Conservation (phyloP, 192 early-diverging fungal species). For the Backusella parvicylindrica region DNA sequence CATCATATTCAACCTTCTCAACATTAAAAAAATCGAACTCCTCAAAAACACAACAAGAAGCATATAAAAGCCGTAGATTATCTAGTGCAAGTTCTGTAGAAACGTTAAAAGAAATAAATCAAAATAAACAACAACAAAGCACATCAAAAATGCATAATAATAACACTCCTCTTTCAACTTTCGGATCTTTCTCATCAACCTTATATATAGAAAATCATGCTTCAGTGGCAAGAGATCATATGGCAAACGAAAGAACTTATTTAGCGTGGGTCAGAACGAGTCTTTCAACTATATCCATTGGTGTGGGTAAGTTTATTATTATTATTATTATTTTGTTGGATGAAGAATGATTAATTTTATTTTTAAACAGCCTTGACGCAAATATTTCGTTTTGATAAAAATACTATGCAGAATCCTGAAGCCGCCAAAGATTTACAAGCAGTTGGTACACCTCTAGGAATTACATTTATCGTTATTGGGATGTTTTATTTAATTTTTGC, state of each 20-base stretch:
- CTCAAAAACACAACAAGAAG: not conserved
- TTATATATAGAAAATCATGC: constrained; percentile 66
- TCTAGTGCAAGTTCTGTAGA: not conserved
- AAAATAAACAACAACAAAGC: not conserved
- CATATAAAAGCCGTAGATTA: not conserved
- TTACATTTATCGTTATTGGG: constrained; percentile 59
- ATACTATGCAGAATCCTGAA: not conserved
- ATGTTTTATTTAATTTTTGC: constrained; percentile 62
- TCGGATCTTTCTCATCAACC: constrained; percentile 10
- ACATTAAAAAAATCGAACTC: not conserved
- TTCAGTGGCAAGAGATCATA: constrained; percentile 75
- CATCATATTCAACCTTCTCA: not conserved
- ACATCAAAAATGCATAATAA: not conserved
- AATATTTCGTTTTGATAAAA: constrained; percentile 25
- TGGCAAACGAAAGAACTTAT: constrained; percentile 80
- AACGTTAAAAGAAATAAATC: not conserved
- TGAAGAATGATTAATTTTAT: not conserved
- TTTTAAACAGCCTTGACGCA: constrained; percentile 37
- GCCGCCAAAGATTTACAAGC: constrained; percentile 6
- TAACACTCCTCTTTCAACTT: not conserved
- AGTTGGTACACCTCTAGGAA: constrained; percentile 47
- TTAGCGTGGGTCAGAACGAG: constrained; percentile 78
- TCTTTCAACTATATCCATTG: constrained; percentile 67
- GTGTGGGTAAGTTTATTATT: constrained; percentile 42
- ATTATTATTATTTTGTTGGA: constrained; percentile 46